A percentile compares a stretch with the other conserved stretches of the same genome.
These are phyloP conservation scores for Reticulomyxa filosa DNA, from an alignment of 78 protist species.

Conservation along the genomic window DNA sequence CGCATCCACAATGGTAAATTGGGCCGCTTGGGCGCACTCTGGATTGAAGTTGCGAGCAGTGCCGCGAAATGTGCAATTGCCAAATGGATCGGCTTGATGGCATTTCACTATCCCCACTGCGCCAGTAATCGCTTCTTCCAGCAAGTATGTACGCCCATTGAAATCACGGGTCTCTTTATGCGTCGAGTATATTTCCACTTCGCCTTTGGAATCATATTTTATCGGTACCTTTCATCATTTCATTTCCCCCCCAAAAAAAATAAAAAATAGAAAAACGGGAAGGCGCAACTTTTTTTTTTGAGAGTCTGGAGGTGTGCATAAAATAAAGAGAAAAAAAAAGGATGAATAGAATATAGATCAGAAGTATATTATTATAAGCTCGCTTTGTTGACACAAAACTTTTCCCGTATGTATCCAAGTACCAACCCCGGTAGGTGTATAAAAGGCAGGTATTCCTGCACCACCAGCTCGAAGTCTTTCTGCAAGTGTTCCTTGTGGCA, in stretches of 20 bases:
- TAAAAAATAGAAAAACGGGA: too few species aligned
- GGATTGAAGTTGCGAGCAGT: not conserved
- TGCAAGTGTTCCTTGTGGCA: conserved; percentile 83
- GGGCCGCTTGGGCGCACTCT: not conserved
- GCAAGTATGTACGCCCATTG: not conserved
- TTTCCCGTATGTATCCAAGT: too few species aligned
- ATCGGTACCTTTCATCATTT: too few species aligned
- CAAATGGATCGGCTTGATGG: not conserved
- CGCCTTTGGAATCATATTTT: too few species aligned
- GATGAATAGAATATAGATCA: too few species aligned
- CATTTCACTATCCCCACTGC: not conserved
- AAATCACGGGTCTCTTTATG: not conserved
- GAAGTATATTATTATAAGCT: too few species aligned
- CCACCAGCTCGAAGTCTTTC: conserved; percentile 87
- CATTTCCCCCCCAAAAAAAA: too few species aligned
- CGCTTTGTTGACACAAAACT: too few species aligned
- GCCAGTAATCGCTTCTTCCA: not conserved
- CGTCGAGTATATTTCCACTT: too few species aligned
- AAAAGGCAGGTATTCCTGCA: conserved; percentile 92
- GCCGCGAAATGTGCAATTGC: not conserved
- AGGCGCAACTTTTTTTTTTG: too few species aligned
- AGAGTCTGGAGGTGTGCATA: too few species aligned
- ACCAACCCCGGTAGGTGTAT: conserved; percentile 74
- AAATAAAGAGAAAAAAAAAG: too few species aligned
- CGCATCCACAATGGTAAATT: not conserved